Percentiles rank a stretch among this genome's conserved stretches.
Evolutionary conservation across 129 eudicot genomes (phyloP).

Genomic region (Deinandra increscens): DNA sequence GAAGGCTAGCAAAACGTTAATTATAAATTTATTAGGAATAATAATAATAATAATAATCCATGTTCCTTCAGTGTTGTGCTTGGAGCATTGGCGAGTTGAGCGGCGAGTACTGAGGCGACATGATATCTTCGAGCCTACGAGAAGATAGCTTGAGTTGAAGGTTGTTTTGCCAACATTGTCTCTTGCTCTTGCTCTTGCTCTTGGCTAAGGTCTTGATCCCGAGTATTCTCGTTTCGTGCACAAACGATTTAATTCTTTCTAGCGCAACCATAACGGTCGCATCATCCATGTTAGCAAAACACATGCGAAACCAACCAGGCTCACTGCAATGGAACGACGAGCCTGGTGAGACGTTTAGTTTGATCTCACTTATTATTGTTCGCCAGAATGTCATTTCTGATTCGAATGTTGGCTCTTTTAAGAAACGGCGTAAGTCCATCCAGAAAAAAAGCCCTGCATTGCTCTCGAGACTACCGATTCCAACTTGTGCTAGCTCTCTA

Average conservation of each 20-base stretch:
- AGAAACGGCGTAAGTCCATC: slow-evolving; percentile 68
- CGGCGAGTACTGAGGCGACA: slow-evolving; percentile 56
- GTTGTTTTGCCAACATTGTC: slow-evolving; percentile 34
- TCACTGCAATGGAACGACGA: slow-evolving; percentile 73
- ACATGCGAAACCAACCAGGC: slow-evolving; percentile 83
- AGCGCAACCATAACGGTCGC: slow-evolving; percentile 53
- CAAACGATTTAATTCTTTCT: slow-evolving; percentile 47
- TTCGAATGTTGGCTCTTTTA: slow-evolving; percentile 44
- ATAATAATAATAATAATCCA: too few relatives aligned
- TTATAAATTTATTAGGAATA: slow-evolving; percentile 10
- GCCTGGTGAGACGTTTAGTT: slow-evolving; percentile 77
- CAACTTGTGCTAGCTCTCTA: slow-evolving; percentile 51
- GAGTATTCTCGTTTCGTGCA: slow-evolving; percentile 28
- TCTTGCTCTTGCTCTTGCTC: slow-evolving; percentile 30
- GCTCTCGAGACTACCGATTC: slow-evolving; percentile 49
- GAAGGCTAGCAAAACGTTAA: slow-evolving; percentile 21
- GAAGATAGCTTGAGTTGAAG: slow-evolving; percentile 62
- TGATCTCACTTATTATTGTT: slow-evolving; percentile 50
- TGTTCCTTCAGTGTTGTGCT: slow-evolving; percentile 40
- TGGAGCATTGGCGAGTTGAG: slow-evolving; percentile 60
- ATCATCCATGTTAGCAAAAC: slow-evolving; percentile 84
- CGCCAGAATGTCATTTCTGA: slow-evolving; percentile 67
- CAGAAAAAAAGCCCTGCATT: slow-evolving; percentile 68
- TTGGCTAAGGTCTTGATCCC: slow-evolving; percentile 22
- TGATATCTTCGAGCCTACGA: slow-evolving; percentile 49